Evolutionary conservation across 345 rosid genomes (phyloP), one percentile per base, ranked within the genome.

Genomic region (Laguncularia racemosa): DNA sequence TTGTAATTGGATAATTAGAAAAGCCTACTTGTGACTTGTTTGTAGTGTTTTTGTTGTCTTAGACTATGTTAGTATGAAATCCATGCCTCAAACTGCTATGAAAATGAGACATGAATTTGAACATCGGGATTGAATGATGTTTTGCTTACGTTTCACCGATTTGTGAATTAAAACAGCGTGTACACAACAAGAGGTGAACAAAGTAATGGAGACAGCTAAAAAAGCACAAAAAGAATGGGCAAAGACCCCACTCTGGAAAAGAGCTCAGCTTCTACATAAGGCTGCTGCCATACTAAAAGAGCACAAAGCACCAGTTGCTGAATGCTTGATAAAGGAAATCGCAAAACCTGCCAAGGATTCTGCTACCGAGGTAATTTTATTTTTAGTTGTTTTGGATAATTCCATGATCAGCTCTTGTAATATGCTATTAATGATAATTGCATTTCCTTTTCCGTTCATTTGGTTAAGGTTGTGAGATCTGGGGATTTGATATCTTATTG

Each of bases 301-400:
- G 60, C 89, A 89, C 78, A 93, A 85, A 68, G 69, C 76, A 45
- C 87, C 96, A 13, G 79, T 93, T 53, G 95, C 96, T 12, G 97
- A 89, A 59, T 93, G 95, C 67, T 78, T 93, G 20, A 88, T 93
- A 19, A 89, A 93, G 55, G 97, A 93, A 71, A 93, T 93, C 44
- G 97, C 99, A n/a, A 93, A 93, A 75, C 99, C 99, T 12, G 97
- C 97, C 23, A 93, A 93, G 78, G 99, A 93, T 64, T 79, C 99
- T 13, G 78, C 79, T 44, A 76, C 99, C 13, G 99, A 93, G 89
- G 97, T 86, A 50, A 3, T 38, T 16, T 20, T 21, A 12, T 23
- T 14, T 48, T 26, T n/a, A 3, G 48, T 3, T 55, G 3, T 38
- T n/a, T 15, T 20, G 43, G 38, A 46, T 15, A 4, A 4, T 15